phyloP scores from a whole-genome alignment of 1,284 basidiomycete genomes.

The Erythrobasidium hasegawianum region DNA sequence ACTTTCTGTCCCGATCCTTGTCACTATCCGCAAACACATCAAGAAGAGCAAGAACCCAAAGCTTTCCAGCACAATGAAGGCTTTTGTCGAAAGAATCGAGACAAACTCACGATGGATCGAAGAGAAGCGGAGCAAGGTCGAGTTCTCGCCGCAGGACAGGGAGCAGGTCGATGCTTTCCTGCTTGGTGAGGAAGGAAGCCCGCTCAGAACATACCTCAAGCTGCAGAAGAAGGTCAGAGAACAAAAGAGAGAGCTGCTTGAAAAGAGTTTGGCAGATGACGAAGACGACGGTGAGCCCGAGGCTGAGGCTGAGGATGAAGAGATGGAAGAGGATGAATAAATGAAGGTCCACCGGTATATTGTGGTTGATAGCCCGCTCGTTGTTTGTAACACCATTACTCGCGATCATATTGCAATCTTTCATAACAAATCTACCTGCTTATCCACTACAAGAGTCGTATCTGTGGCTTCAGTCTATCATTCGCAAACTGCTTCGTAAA shows the following conservation, averaged over 20 bases:
- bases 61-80: constrained; percentile 62
- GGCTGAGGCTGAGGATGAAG: constrained; percentile 6
- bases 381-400: too few relatives aligned
- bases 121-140: constrained; percentile 61
- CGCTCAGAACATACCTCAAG: constrained; percentile 61
- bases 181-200: constrained; percentile 59
- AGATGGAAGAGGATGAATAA: constrained; percentile 19
- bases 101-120: constrained; percentile 75
- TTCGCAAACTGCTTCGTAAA: too few relatives aligned
- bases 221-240: constrained; percentile 75
- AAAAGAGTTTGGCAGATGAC: constrained; percentile 37
- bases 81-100: constrained; percentile 75
- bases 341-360: not conserved
- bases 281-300: constrained; percentile 13
- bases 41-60: constrained; percentile 59
- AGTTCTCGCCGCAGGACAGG: constrained; percentile 68
- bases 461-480: too few relatives aligned
- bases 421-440: too few relatives aligned
- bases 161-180: constrained; percentile 71
- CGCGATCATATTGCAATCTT: too few relatives aligned
- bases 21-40: constrained; percentile 63
- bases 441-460: too few relatives aligned
- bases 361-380: not conserved
- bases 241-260: constrained; percentile 57
- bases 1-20: constrained; percentile 76